Percentiles rank a stretch among this genome's conserved stretches.
These are phyloP conservation scores for Avena eriantha DNA, from an alignment of 176 grass and related monocot genomes.

Conservation along the genomic window DNA sequence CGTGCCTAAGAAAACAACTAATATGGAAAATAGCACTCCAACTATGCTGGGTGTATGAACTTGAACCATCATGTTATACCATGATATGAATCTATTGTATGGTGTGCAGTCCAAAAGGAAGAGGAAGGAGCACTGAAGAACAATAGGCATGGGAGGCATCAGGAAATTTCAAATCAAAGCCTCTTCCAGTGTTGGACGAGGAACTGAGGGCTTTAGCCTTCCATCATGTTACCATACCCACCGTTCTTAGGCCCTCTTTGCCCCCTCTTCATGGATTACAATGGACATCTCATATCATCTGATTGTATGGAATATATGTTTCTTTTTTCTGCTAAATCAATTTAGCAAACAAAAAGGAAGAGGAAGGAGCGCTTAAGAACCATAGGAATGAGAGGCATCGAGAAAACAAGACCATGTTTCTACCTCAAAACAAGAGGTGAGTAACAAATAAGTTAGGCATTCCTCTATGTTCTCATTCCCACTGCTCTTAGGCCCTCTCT, in stretches of 20 bases:
- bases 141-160: conserved; percentile 37
- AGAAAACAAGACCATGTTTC: too few relatives aligned
- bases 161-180: conserved; percentile 10
- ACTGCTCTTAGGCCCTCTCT: too few relatives aligned
- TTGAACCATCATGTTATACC: too few relatives aligned
- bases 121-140: conserved; percentile 17
- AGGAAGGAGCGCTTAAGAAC: conserved; percentile 23
- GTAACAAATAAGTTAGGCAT: not conserved
- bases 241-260: conserved; percentile 36
- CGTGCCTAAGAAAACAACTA: too few relatives aligned
- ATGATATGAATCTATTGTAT: too few relatives aligned
- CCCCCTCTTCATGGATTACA: conserved; percentile 18
- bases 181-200: not conserved
- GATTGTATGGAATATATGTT: not conserved
- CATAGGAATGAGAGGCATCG: too few relatives aligned
- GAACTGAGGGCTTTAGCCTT: not conserved
- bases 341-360: conserved; percentile 13
- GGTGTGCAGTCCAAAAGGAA: too few relatives aligned
- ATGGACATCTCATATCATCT: not conserved
- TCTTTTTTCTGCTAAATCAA: not conserved
- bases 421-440: too few relatives aligned
- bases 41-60: too few relatives aligned
- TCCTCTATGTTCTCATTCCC: not conserved
- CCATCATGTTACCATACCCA: conserved; percentile 37
- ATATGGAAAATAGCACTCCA: too few relatives aligned